Evolutionary conservation across 1,139 yeast species (phyloP).

Genomic region (Hanseniaspora sp.): DNA sequence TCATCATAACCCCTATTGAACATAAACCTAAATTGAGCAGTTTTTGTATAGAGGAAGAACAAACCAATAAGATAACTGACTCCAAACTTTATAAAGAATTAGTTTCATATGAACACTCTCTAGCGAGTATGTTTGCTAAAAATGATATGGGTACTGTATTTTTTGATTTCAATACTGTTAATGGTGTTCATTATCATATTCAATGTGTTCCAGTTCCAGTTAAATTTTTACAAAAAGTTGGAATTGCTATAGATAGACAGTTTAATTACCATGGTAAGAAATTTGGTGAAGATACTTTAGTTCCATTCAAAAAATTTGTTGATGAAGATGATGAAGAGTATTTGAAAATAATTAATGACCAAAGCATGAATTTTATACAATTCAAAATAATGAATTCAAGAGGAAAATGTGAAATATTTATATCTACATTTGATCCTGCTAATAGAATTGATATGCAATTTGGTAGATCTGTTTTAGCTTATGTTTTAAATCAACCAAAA

Average conservation of each 20-base stretch:
- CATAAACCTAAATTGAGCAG: conserved; percentile 45
- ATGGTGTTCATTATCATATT: conserved; percentile 53
- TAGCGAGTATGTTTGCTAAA: conserved; percentile 36
- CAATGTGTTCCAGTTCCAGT: conserved; percentile 53
- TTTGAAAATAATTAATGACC: conserved; percentile 29
- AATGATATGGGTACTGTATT: conserved; percentile 39
- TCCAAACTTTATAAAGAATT: conserved; percentile 36
- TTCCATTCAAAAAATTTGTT: conserved; percentile 29
- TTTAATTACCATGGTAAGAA: conserved; percentile 41
- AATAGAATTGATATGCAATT: conserved; percentile 55
- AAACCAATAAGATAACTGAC: conserved; percentile 24
- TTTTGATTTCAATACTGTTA: conserved; percentile 48
- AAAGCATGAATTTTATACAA: conserved; percentile 32
- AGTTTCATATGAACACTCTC: conserved; percentile 35
- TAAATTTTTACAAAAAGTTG: conserved; percentile 33
- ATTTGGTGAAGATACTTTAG: conserved; percentile 35
- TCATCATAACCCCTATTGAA: conserved; percentile 68
- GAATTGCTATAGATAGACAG: conserved; percentile 33
- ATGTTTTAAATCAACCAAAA: conserved; percentile 45
- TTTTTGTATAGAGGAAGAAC: conserved; percentile 6
- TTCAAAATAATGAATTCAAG: conserved; percentile 31
- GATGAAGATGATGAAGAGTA: conserved; percentile 34
- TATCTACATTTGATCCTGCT: conserved; percentile 26
- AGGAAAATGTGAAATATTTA: conserved; percentile 25
- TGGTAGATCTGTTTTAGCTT: conserved; percentile 65